Percentiles rank a stretch among this genome's conserved stretches.
Conservation (phyloP, 1,284 basidiomycete genomes). For the Microbotryum scabiosae region DNA sequence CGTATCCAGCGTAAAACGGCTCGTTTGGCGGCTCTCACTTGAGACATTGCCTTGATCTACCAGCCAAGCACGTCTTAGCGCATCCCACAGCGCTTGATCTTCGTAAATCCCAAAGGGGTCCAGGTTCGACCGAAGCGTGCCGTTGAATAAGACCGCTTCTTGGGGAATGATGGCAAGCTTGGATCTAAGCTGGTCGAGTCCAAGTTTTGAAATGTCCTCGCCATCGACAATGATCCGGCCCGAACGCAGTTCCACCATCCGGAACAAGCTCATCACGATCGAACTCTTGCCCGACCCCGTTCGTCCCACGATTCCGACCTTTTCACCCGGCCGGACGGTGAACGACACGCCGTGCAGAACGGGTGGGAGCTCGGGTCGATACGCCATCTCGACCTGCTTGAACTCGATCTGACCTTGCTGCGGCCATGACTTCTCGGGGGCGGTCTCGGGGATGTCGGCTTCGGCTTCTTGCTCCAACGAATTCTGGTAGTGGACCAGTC, state of each 20-base stretch:
- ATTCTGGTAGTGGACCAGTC: slow-evolving; percentile 37
- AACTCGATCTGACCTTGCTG: slow-evolving; percentile 36
- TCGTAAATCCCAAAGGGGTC: slow-evolving; percentile 41
- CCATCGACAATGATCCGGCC: slow-evolving; percentile 67
- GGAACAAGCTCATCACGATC: slow-evolving; percentile 59
- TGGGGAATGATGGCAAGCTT: slow-evolving; percentile 64
- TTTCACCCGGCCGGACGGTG: slow-evolving; percentile 44
- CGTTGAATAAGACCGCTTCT: slow-evolving; percentile 52
- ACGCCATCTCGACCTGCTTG: slow-evolving; percentile 42
- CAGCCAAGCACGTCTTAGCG: slow-evolving; percentile 39
- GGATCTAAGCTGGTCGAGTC: slow-evolving; percentile 50
- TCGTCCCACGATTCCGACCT: slow-evolving; percentile 48
- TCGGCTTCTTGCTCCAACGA: slow-evolving; percentile 35
- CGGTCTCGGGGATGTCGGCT: slow-evolving; percentile 12
- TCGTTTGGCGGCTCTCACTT: slow-evolving; percentile 2
- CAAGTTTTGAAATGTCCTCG: slow-evolving; percentile 48
- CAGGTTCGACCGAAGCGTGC: slow-evolving; percentile 39
- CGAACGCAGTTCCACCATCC: slow-evolving; percentile 55
- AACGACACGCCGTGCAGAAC: slow-evolving; percentile 46
- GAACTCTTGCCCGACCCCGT: slow-evolving; percentile 57
- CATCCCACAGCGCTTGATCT: slow-evolving; percentile 38
- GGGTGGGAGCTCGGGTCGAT: slow-evolving; percentile 46
- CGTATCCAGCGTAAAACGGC: slow-evolving; percentile 62
- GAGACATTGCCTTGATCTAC: slow-evolving; percentile 24
- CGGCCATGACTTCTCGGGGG: slow-evolving; percentile 37